These are phyloP conservation scores for Knoxdaviesia capensis DNA, from an alignment of 2,329 filamentous ascomycete genomes.

Conservation along the genomic window DNA sequence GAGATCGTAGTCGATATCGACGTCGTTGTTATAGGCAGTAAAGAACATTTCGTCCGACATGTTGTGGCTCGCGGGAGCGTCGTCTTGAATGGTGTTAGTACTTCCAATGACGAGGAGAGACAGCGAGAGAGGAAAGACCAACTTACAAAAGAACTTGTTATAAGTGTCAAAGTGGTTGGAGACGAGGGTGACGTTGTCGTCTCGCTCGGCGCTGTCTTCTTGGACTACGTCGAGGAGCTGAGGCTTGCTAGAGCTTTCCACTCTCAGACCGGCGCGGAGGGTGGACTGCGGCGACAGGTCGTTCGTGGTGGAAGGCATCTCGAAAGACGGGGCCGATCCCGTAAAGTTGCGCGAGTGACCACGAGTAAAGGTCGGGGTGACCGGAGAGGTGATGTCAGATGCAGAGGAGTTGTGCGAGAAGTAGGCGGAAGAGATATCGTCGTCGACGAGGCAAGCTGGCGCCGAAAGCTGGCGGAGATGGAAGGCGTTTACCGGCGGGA, in stretches of 20 bases:
- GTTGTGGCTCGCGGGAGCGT: slow-evolving; percentile 29
- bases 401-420: slow-evolving; percentile 32
- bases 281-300: slow-evolving; percentile 1
- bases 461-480: slow-evolving; percentile 1
- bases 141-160: slow-evolving; percentile 41
- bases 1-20: slow-evolving; percentile 41
- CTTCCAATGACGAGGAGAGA: not conserved
- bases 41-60: slow-evolving; percentile 18
- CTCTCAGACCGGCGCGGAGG: slow-evolving; percentile 16
- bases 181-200: slow-evolving; percentile 34
- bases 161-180: slow-evolving; percentile 39
- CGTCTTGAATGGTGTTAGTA: slow-evolving; percentile 23
- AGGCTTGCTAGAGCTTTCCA: slow-evolving; percentile 24
- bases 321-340: slow-evolving; percentile 63
- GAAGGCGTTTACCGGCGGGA: slow-evolving; percentile 2
- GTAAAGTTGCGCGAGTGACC: slow-evolving; percentile 39
- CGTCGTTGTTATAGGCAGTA: slow-evolving; percentile 19
- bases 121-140: not conserved
- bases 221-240: slow-evolving; percentile 68
- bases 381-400: slow-evolving; percentile 49
- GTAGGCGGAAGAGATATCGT: slow-evolving; percentile 19
- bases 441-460: slow-evolving; percentile 7
- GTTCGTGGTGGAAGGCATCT: slow-evolving; percentile 11
- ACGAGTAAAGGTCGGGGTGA: slow-evolving; percentile 50
- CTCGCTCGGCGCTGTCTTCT: slow-evolving; percentile 48